Conservation (phyloP, 140 eudicot genomes). For the Stevia rebaudiana region DNA sequence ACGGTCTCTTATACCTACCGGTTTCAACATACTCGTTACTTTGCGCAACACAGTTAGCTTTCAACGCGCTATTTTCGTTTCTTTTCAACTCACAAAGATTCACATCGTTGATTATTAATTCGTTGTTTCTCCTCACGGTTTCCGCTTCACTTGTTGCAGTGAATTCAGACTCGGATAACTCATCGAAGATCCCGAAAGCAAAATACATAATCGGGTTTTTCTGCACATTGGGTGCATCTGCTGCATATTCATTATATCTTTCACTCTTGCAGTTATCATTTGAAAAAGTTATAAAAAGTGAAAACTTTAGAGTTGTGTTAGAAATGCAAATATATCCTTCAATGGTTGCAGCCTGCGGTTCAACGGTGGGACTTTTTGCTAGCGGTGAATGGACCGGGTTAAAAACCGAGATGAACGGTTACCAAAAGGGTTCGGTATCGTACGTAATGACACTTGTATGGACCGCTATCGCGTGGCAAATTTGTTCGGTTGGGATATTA, state of each 20-base stretch:
- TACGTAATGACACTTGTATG: conserved; percentile 55
- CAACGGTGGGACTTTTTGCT: conserved; percentile 44
- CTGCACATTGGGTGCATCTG: conserved; percentile 58
- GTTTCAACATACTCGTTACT: conserved; percentile 56
- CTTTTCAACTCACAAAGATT: conserved; percentile 49
- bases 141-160: conserved; percentile 51
- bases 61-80: conserved; percentile 52
- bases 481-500: conserved; percentile 41
- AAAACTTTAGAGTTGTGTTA: conserved; percentile 36
- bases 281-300: conserved; percentile 42
- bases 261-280: conserved; percentile 50
- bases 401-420: conserved; percentile 39
- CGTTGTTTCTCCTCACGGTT: conserved; percentile 41
- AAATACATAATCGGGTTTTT: conserved; percentile 54
- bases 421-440: conserved; percentile 39
- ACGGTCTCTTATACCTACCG: conserved; percentile 58
- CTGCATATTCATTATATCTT: conserved; percentile 47
- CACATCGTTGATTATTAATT: conserved; percentile 50
- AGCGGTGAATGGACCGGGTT: conserved; percentile 53
- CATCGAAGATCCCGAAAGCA: conserved; percentile 35
- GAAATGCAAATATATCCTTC: conserved; percentile 51
- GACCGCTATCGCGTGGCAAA: conserved; percentile 65
- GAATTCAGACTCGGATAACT: conserved; percentile 36
- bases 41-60: conserved; percentile 56
- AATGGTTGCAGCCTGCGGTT: conserved; percentile 39